Evolutionary conservation across 768 basidiomycete genomes (phyloP).

Genomic region (Hemileccinum rubropunctum): DNA sequence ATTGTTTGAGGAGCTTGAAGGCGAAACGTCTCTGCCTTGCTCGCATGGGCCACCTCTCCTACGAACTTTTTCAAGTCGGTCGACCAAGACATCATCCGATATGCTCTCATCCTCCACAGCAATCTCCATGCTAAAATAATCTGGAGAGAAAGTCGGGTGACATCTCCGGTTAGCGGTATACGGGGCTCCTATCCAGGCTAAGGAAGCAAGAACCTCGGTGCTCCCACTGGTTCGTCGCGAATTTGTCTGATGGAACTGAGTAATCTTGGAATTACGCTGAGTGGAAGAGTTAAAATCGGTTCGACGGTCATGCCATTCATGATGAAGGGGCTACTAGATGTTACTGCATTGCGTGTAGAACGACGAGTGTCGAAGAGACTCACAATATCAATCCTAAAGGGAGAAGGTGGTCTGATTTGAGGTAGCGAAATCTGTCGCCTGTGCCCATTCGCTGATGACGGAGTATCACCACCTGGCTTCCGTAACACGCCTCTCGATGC

Average conservation of each 20-base stretch:
- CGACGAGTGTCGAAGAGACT: conserved; percentile 1
- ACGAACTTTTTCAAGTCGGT: conserved; percentile 45
- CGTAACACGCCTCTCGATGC: neutral
- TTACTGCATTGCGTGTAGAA: conserved; percentile 10
- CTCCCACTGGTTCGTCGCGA: conserved; percentile 10
- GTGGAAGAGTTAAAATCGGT: conserved; percentile 13
- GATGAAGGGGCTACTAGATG: conserved; percentile 27
- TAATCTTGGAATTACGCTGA: neutral
- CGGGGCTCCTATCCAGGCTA: conserved; percentile 30
- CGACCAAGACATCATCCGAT: conserved; percentile 49
- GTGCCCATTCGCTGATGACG: neutral
- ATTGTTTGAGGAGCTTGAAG: neutral
- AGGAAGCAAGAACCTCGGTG: conserved; percentile 32
- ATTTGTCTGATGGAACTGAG: neutral
- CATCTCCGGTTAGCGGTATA: neutral
- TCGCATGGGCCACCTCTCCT: conserved; percentile 13
- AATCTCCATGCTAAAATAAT: conserved; percentile 35
- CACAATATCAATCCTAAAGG: conserved; percentile 27
- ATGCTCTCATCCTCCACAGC: conserved; percentile 50
- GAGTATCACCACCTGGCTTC: conserved; percentile 5
- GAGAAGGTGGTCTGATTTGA: conserved; percentile 23
- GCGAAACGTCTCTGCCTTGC: neutral
- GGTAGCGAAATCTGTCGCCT: conserved; percentile 15
- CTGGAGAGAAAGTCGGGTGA: neutral
- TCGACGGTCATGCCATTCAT: conserved; percentile 28